phyloP scores from a whole-genome alignment of 345 rosid species.

The Cochlearia excelsa region DNA sequence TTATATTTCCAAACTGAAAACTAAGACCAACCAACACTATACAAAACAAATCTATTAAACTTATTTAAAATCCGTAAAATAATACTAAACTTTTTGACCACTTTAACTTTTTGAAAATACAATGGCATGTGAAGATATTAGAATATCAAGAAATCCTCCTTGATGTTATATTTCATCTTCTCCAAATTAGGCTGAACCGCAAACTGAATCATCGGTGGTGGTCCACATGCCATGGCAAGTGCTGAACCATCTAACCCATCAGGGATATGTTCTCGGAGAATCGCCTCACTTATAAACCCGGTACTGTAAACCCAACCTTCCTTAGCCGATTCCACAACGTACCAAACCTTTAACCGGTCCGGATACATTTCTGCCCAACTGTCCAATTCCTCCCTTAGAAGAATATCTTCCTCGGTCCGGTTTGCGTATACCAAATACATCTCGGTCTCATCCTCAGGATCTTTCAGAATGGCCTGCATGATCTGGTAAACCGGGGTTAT shows the following conservation, averaged over 20 bases:
- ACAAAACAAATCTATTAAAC: no score
- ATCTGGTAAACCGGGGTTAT: conserved; percentile 87
- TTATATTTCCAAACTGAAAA: no score
- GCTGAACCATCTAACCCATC: conserved; percentile 50
- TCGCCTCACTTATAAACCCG: conserved; percentile 63
- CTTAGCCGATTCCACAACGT: conserved; percentile 54
- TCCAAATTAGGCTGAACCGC: conserved; percentile 88
- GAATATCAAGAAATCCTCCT: conserved; percentile 67
- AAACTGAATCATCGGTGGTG: conserved; percentile 94
- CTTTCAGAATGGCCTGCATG: conserved; percentile 65
- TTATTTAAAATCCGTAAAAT: no score
- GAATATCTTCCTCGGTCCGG: conserved; percentile 77
- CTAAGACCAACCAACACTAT: no score
- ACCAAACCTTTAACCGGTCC: conserved; percentile 81
- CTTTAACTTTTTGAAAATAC: no score
- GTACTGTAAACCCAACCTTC: conserved; percentile 75
- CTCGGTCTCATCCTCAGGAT: conserved; percentile 71
- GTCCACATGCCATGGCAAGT: conserved; percentile 81
- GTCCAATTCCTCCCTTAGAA: conserved; percentile 70
- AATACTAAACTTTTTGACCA: no score
- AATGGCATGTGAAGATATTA: conserved; percentile 19
- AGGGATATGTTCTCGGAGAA: conserved; percentile 64
- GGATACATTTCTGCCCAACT: conserved; percentile 52
- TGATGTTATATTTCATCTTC: conserved; percentile 70
- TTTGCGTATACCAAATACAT: conserved; percentile 76